Base-by-base conservation (phyloP, 805 yeast genomes). In the Sugiyamaella marilandica region DNA sequence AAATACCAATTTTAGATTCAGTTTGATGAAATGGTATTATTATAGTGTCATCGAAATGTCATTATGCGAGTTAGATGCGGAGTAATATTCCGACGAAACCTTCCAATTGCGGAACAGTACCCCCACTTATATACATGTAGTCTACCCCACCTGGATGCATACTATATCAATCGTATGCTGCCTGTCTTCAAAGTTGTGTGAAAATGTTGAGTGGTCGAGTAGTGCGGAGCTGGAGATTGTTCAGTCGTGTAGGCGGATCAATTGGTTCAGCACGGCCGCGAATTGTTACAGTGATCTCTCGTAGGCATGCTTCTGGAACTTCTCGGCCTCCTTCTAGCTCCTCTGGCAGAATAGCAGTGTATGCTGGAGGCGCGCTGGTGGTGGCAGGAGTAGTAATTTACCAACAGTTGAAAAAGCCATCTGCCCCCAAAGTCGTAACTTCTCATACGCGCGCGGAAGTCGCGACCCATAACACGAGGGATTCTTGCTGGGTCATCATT, bases 401-500 rank as follows among this genome's bases (percentile, higher is more conserved):
- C 14, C 34, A 29, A 18, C 24, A 29, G 18, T 26, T 13, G 10
- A 24, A 18, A 24, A 19, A n/a, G 33, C n/a, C 8, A 34, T 8
- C 37, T 24, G 29, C 29, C 29, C 29, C 29, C 7, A 24, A 24
- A 24, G 29, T 24, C 37, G 16, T n/a, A 4, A n/a, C n/a, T 4
- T 41, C 52, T 21, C 47, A 43, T 29, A 43, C 51, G 14, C 45
- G 49, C n/a, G 58, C 41, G 31, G 64, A 63, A 41, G 57, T 64
- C 19, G 54, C 58, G 14, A 47, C 44, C 19, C 67, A 64, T 51
- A 60, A 57, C 34, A 47, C 57, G n/a, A 49, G 54, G n/a, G 45
- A 43, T 9, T 62, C 65, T 21, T 59, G 64, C 62, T 59, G 62
- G 62, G 60, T 59, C 9, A 49, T 53, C 13, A 50, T 72, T 18